These are phyloP conservation scores for Penicillium sumatraense DNA, from an alignment of 2,329 filamentous ascomycete species.

Conservation along the genomic window DNA sequence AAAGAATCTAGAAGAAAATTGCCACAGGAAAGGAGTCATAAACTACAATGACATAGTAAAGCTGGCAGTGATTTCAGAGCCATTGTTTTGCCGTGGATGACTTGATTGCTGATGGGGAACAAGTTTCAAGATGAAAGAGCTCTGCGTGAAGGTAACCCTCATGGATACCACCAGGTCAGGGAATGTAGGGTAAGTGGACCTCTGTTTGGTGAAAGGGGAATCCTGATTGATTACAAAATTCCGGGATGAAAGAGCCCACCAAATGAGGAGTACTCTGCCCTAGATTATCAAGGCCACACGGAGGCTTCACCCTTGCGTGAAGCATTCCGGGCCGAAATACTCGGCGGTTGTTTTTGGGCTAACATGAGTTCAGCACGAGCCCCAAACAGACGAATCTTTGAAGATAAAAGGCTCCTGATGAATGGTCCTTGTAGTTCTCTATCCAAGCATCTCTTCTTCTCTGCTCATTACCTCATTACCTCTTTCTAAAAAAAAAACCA, in stretches of 20 bases:
- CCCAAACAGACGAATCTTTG: slow-evolving; percentile 8
- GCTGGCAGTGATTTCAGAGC: background rate
- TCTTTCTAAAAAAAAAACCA: slow-evolving; percentile 9
- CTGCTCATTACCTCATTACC: slow-evolving; percentile 7
- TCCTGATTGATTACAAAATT: slow-evolving; percentile 19
- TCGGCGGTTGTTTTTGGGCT: slow-evolving; percentile 17
- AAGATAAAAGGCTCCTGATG: slow-evolving; percentile 27
- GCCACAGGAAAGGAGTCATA: background rate
- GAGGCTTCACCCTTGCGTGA: slow-evolving; percentile 20
- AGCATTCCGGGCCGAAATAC: slow-evolving; percentile 24
- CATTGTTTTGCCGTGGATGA: background rate
- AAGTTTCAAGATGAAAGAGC: background rate
- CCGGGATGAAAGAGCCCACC: slow-evolving; percentile 9
- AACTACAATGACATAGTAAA: background rate
- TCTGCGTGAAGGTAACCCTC: slow-evolving; percentile 8
- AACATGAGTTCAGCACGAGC: slow-evolving; percentile 7
- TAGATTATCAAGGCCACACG: background rate
- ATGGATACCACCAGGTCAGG: slow-evolving; percentile 18
- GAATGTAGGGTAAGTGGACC: slow-evolving; percentile 22
- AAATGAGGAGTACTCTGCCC: slow-evolving; percentile 12
- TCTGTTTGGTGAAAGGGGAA: slow-evolving; percentile 14
- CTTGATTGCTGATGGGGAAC: background rate
- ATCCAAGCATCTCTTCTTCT: slow-evolving; percentile 17
- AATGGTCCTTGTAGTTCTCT: slow-evolving; percentile 1
- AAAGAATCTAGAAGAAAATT: slow-evolving; percentile 1